Evolutionary conservation across 805 yeast species (phyloP).

Genomic region (Wickerhamiella azymoides): DNA sequence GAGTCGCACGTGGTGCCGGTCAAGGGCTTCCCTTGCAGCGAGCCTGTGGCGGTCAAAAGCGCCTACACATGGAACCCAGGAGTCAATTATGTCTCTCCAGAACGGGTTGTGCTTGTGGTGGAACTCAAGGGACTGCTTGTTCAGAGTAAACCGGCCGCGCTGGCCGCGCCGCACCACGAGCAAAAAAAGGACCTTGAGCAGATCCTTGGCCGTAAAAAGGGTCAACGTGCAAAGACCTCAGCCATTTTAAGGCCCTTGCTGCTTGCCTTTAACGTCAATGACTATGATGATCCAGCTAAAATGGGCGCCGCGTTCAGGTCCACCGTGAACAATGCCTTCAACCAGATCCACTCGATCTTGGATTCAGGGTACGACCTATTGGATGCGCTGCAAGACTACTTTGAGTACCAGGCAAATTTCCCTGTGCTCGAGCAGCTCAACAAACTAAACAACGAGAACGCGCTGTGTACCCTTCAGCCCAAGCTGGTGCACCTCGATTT

Average conservation of each 20-base stretch:
- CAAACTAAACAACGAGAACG: neutral
- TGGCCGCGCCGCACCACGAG: neutral
- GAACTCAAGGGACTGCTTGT: conserved; percentile 7
- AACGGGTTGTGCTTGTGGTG: conserved; percentile 4
- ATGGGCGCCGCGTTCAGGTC: conserved; percentile 3
- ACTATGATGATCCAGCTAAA: conserved; percentile 3
- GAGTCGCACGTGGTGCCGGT: conserved; percentile 3
- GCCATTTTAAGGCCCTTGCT: conserved; percentile 8
- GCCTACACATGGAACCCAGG: conserved; percentile 12
- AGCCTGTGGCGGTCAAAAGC: neutral
- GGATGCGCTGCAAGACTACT: conserved; percentile 7
- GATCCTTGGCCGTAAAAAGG: conserved; percentile 9
- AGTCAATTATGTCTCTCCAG: conserved; percentile 7
- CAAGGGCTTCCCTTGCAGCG: conserved; percentile 5
- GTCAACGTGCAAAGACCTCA: conserved; percentile 7
- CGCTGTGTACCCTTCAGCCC: conserved; percentile 11
- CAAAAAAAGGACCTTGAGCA: conserved; percentile 8
- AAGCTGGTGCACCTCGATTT: conserved; percentile 26
- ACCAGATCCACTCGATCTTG: conserved; percentile 2
- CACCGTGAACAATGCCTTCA: conserved; percentile 11
- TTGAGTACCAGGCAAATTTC: conserved; percentile 8
- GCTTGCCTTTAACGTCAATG: neutral
- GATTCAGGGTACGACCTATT: neutral
- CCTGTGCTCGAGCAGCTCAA: conserved; percentile 6
- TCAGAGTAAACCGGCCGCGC: neutral